phyloP scores from a whole-genome alignment of 768 basidiomycete genomes.

The Hygrocybe punicea region DNA sequence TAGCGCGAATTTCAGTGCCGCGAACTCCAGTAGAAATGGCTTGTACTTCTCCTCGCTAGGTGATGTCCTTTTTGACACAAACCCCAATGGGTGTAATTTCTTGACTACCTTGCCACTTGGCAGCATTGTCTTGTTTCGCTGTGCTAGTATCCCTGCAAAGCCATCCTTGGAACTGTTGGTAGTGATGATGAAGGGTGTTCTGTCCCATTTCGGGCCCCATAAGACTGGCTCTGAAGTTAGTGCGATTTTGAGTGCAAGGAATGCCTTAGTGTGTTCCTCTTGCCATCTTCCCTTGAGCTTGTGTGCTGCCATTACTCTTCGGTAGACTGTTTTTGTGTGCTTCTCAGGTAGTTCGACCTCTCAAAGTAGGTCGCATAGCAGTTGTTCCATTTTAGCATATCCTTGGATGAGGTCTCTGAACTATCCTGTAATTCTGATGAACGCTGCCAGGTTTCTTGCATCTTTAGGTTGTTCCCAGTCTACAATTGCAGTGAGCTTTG shows the following conservation, averaged over 20 bases:
- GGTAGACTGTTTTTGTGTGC: conserved; percentile 8
- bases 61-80: conserved; percentile 35
- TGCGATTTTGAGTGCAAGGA: background rate
- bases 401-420: conserved; percentile 34
- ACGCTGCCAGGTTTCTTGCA: conserved; percentile 27
- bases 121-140: conserved; percentile 18
- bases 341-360: conserved; percentile 17
- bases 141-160: conserved; percentile 32
- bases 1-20: conserved; percentile 33
- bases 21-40: conserved; percentile 37
- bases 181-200: conserved; percentile 35
- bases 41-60: conserved; percentile 29
- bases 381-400: conserved; percentile 33
- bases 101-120: conserved; percentile 19
- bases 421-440: conserved; percentile 35
- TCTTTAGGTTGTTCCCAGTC: conserved; percentile 31
- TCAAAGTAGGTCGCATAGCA: conserved; percentile 29
- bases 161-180: conserved; percentile 37
- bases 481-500: conserved; percentile 40
- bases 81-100: conserved; percentile 25
- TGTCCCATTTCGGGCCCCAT: conserved; percentile 22
- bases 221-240: conserved; percentile 22
- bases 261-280: background rate
- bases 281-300: conserved; percentile 22
- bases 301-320: conserved; percentile 6